Conservation (phyloP, 2,329 filamentous ascomycete species). For the Ploettnerulaceae sp. region DNA sequence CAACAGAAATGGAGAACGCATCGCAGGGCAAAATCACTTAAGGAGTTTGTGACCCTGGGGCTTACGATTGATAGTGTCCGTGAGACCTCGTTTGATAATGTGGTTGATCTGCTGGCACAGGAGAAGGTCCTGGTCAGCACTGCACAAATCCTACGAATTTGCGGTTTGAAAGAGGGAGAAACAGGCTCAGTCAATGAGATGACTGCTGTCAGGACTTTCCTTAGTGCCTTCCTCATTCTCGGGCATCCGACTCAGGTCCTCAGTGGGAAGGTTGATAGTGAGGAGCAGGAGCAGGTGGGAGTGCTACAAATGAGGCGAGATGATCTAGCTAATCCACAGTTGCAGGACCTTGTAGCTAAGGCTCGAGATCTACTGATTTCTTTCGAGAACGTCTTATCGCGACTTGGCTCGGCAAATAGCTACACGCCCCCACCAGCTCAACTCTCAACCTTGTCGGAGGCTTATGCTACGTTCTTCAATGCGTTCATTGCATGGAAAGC, state of each 20-base stretch:
- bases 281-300: conserved; percentile 53
- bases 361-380: conserved; percentile 70
- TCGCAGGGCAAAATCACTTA: conserved; percentile 54
- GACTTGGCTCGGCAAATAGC: conserved; percentile 60
- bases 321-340: conserved; percentile 56
- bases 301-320: conserved; percentile 44
- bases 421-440: conserved; percentile 61
- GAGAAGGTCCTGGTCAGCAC: conserved; percentile 62
- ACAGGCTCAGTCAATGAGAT: conserved; percentile 61
- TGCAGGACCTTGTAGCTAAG: conserved; percentile 70
- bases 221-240: conserved; percentile 75
- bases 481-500: conserved; percentile 83
- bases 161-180: conserved; percentile 63
- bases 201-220: conserved; percentile 67
- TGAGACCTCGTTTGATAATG: conserved; percentile 68
- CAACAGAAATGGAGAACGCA: conserved; percentile 65
- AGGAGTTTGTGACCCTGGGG: conserved; percentile 60
- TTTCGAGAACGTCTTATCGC: conserved; percentile 70
- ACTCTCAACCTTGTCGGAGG: conserved; percentile 58
- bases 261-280: conserved; percentile 60
- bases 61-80: conserved; percentile 66
- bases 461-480: conserved; percentile 69
- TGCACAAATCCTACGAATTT: conserved; percentile 62
- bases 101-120: conserved; percentile 62
- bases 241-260: conserved; percentile 75